Conservation (phyloP, 805 yeast genomes). For the Saccharomycopsis amapae region DNA sequence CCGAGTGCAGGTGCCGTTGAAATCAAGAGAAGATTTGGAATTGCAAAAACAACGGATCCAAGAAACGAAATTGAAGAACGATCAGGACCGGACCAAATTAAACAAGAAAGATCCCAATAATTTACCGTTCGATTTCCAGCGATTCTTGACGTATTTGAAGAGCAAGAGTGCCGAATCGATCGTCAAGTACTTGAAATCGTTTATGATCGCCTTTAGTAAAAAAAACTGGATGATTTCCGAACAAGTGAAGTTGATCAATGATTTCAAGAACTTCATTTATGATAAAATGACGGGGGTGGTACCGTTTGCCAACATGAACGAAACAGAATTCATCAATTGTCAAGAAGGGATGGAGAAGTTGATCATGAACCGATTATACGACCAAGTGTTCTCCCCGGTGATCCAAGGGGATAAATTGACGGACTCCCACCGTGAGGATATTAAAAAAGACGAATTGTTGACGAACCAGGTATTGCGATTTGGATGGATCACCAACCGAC, state of each 20-base stretch:
- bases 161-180: slow-evolving; percentile 80
- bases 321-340: slow-evolving; percentile 58
- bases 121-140: slow-evolving; percentile 70
- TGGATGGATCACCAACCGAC: slow-evolving; percentile 65
- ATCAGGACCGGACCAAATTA: neutral
- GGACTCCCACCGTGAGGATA: slow-evolving; percentile 54
- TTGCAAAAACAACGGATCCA: slow-evolving; percentile 17
- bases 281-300: slow-evolving; percentile 53
- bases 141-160: slow-evolving; percentile 64
- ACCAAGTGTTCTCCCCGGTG: slow-evolving; percentile 70
- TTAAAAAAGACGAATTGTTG: slow-evolving; percentile 50
- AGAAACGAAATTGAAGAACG: slow-evolving; percentile 10
- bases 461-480: slow-evolving; percentile 49
- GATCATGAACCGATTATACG: slow-evolving; percentile 79
- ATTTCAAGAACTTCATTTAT: slow-evolving; percentile 68
- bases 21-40: slow-evolving; percentile 15
- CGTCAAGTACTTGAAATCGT: slow-evolving; percentile 78
- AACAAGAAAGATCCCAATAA: slow-evolving; percentile 16
- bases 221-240: slow-evolving; percentile 68
- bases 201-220: slow-evolving; percentile 66
- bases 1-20: slow-evolving; percentile 17
- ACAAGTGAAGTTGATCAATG: slow-evolving; percentile 67
- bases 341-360: slow-evolving; percentile 90
- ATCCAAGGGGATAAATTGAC: slow-evolving; percentile 33
- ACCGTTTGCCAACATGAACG: slow-evolving; percentile 67